Base-by-base conservation (phyloP, 805 yeast genomes). In the Lipomyces lipofer region DNA sequence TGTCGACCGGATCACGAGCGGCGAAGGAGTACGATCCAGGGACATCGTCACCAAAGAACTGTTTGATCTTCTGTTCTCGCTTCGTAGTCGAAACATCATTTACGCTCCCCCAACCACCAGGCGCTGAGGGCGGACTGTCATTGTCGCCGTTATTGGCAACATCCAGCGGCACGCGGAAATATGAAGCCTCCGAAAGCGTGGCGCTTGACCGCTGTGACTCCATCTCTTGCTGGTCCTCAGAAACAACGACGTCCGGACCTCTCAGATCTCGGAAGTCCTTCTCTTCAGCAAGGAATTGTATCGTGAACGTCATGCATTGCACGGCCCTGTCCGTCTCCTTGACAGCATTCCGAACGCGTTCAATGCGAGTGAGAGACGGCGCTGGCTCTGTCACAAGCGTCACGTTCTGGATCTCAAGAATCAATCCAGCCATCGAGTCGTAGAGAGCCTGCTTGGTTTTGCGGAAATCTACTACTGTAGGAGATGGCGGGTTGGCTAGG, bases 401-500 rank as follows among this genome's bases (percentile, higher is more conserved):
- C 9, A 87, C 70, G 10, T 82, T 75, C 66, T 88, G 95, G 0
- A 86, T 77, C 44, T 83, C 81, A 77, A 87, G 78, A 9, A 88
- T 74, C 4, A 86, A 74, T 27, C 77, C 77, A 2, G 82, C 73
- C 29, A 85, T 81, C 5, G 52, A 42, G 19, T 58, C 62, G 67
- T 88, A 91, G 24, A 87, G 67, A 7, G 78, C 76, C 66, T 89
- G 96, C 63, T 89, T 90, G 44, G 79, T 72, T 58, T 84, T 85
- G 64, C 84, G 80, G 66, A 86, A 89, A 47, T 87, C 95, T 40
- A 36, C 29, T 2, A 57, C 44, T 2, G 61, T 48, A 13, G 61
- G 58, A 13, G 62, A 58, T 19, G 22, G 21, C 10, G 62, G 62
- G 12, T 33, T 47, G 19, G 39, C 10, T 4, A 58, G 48, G 3